A percentile compares a stretch with the other conserved stretches of the same genome.
These are phyloP conservation scores for Neobulgaria alba DNA, from an alignment of 2,329 filamentous ascomycete genomes.

Conservation along the genomic window DNA sequence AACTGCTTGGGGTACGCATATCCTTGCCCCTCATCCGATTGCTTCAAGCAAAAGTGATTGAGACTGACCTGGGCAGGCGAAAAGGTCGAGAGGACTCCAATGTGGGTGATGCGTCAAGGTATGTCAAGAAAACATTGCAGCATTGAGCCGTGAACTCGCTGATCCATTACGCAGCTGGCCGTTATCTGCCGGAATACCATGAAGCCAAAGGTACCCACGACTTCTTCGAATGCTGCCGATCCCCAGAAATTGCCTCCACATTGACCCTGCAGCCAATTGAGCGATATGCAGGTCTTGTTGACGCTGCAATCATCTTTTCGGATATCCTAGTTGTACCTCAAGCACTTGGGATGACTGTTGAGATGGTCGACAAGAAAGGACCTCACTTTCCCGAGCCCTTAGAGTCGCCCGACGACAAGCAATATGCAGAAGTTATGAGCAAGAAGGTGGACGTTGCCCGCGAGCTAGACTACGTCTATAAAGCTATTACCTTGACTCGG, in stretches of 20 bases:
- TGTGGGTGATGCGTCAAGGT: constrained; percentile 99
- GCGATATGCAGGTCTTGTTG: constrained; percentile 80
- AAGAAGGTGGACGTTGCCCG: constrained; percentile 74
- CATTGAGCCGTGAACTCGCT: not conserved
- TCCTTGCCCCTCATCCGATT: not conserved
- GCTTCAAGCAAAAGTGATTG: constrained; percentile 1
- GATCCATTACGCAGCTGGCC: constrained; percentile 55
- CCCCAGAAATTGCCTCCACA: constrained; percentile 84
- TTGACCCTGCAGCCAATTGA: constrained; percentile 93
- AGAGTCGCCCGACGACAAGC: constrained; percentile 66
- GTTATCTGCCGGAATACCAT: constrained; percentile 97
- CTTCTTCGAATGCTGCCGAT: constrained; percentile 96
- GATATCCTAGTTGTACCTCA: constrained; percentile 97
- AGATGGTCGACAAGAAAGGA: constrained; percentile 97
- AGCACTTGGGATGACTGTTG: constrained; percentile 95
- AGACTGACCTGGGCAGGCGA: constrained; percentile 50
- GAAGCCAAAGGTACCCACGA: constrained; percentile 83
- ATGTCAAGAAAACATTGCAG: constrained; percentile 18
- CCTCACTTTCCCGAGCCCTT: constrained; percentile 89
- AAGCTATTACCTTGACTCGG: constrained; percentile 84
- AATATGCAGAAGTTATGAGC: constrained; percentile 71
- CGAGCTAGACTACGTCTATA: constrained; percentile 90
- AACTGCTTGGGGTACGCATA: constrained; percentile 66
- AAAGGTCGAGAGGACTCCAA: constrained; percentile 83
- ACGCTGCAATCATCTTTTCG: constrained; percentile 97